Evolutionary conservation across 2,329 filamentous ascomycete species (phyloP).

Genomic region (Emericellopsis atlantica): DNA sequence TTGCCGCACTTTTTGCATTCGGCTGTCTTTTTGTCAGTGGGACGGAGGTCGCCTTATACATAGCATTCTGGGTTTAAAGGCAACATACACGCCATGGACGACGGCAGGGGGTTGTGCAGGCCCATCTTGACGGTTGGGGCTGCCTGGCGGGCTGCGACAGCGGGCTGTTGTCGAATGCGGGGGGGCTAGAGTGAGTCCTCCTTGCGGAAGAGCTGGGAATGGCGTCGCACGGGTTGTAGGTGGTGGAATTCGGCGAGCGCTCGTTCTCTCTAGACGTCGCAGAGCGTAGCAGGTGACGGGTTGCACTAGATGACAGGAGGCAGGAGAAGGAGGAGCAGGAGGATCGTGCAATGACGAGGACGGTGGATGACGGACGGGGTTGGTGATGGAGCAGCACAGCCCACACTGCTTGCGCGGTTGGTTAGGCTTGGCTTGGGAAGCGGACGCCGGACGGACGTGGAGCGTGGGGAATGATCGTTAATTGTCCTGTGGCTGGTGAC

Average conservation of each 20-base stretch:
- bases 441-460: too few relatives aligned
- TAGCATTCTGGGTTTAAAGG: constrained; percentile 5
- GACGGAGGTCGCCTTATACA: constrained; percentile 4
- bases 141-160: neutral
- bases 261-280: too few relatives aligned
- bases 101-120: constrained; percentile 54
- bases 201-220: too few relatives aligned
- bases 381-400: too few relatives aligned
- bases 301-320: neutral
- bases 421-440: too few relatives aligned
- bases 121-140: constrained; percentile 33
- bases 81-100: constrained; percentile 54
- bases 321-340: neutral
- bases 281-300: too few relatives aligned
- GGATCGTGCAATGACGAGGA: neutral
- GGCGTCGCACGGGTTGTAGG: too few relatives aligned
- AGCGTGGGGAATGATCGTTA: too few relatives aligned
- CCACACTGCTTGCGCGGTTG: too few relatives aligned
- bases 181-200: neutral
- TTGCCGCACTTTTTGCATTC: constrained; percentile 97
- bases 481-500: too few relatives aligned
- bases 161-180: neutral
- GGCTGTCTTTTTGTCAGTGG: constrained; percentile 37
- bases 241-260: too few relatives aligned
- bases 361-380: too few relatives aligned